phyloP scores from a whole-genome alignment of 2,329 filamentous ascomycete genomes.

The Penicillium concentricum region DNA sequence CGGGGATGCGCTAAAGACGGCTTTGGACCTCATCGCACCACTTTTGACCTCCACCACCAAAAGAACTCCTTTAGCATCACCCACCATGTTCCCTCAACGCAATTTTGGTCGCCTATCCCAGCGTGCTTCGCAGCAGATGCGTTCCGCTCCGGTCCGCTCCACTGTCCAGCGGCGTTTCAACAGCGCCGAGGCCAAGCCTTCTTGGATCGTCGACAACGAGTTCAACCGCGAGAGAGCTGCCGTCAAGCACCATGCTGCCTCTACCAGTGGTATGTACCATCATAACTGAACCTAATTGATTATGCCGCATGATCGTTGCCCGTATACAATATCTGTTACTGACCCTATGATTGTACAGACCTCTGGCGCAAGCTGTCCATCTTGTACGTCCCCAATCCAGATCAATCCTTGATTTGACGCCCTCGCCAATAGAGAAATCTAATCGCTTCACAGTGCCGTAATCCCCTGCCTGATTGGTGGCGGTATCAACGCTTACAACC shows the following conservation, averaged over 20 bases:
- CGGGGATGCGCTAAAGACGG: constrained; percentile 27
- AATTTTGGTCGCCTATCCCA: constrained; percentile 61
- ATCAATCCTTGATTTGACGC: neutral
- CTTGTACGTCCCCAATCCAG: constrained; percentile 68
- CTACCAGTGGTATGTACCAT: constrained; percentile 70
- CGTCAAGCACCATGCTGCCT: constrained; percentile 85
- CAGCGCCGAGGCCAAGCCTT: constrained; percentile 58
- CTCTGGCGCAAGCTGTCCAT: constrained; percentile 95
- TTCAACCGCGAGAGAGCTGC: constrained; percentile 91
- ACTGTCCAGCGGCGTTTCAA: constrained; percentile 69
- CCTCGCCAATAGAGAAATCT: neutral
- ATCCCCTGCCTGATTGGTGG: constrained; percentile 71
- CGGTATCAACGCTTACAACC: constrained; percentile 77
- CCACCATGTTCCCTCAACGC: constrained; percentile 65
- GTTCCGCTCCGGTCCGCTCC: constrained; percentile 54
- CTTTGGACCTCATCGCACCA: constrained; percentile 26
- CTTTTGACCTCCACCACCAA: constrained; percentile 15
- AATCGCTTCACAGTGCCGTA: constrained; percentile 59
- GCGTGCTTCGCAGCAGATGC: constrained; percentile 62
- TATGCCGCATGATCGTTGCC: no score
- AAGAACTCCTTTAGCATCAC: constrained; percentile 24
- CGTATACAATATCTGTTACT: constrained; percentile 15
- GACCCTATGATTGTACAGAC: constrained; percentile 54
- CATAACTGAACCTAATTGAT: constrained; percentile 7
- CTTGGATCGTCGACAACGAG: constrained; percentile 72